phyloP scores from a whole-genome alignment of 208 protist genomes.

The Leishmania tropica region DNA sequence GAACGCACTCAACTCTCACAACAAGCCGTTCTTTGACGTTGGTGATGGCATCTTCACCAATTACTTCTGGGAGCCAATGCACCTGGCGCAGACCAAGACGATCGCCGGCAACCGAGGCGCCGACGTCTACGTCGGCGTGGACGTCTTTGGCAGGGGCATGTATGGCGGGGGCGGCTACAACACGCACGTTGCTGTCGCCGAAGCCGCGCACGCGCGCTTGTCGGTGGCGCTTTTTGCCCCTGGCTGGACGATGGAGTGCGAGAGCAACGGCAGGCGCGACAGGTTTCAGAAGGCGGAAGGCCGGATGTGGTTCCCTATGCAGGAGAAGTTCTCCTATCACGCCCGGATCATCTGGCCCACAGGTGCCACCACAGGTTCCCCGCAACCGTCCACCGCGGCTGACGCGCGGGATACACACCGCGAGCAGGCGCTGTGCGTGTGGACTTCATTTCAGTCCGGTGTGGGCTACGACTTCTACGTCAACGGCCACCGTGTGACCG shows the following conservation, averaged over 20 bases:
- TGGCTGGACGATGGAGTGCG: slow-evolving; percentile 82
- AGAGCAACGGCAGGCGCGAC: slow-evolving; percentile 43
- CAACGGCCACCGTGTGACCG: slow-evolving; percentile 41
- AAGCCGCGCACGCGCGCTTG: slow-evolving; percentile 27
- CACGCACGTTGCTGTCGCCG: slow-evolving; percentile 45
- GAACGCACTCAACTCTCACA: slow-evolving; percentile 75
- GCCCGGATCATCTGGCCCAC: not conserved
- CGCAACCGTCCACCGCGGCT: not conserved
- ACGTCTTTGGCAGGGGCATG: slow-evolving; percentile 83
- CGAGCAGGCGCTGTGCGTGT: slow-evolving; percentile 17
- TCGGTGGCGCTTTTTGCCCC: slow-evolving; percentile 92
- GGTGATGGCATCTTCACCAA: slow-evolving; percentile 90
- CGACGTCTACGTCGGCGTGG: slow-evolving; percentile 85
- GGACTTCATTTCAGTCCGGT: slow-evolving; percentile 55
- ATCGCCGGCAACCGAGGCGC: slow-evolving; percentile 34
- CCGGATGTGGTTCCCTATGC: slow-evolving; percentile 57
- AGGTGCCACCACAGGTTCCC: not conserved
- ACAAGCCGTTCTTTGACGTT: slow-evolving; percentile 84
- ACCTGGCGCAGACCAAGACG: slow-evolving; percentile 34
- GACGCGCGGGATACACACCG: not conserved
- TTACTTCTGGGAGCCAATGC: slow-evolving; percentile 82
- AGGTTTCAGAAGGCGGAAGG: slow-evolving; percentile 54
- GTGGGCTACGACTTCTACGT: slow-evolving; percentile 64
- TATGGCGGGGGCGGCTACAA: slow-evolving; percentile 84
- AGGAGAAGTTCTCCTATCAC: slow-evolving; percentile 37